Evolutionary conservation across 345 rosid species (phyloP).

Genomic region (Streptanthus diversifolius): DNA sequence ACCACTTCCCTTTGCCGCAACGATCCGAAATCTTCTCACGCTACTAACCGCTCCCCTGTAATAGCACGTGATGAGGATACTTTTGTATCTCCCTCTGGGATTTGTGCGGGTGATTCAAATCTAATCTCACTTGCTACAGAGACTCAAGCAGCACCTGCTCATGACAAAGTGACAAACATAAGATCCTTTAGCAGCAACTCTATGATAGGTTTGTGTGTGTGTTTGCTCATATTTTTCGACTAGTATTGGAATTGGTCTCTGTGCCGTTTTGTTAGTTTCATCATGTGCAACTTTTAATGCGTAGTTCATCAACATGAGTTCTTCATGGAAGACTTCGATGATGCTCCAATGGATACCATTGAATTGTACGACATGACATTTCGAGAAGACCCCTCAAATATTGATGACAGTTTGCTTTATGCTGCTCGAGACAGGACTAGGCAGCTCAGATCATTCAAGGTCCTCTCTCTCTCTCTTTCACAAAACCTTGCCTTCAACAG

Average conservation of each 20-base stretch:
- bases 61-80: slow-evolving; percentile 11
- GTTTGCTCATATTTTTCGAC: not conserved
- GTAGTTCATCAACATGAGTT: slow-evolving; percentile 42
- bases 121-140: slow-evolving; percentile 11
- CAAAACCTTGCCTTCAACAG: not conserved
- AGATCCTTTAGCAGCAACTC: slow-evolving; percentile 34
- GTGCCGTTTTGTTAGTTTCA: not conserved
- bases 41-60: slow-evolving; percentile 22
- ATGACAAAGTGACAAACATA: slow-evolving; percentile 21
- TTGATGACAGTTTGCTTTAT: slow-evolving; percentile 45
- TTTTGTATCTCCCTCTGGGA: slow-evolving; percentile 25
- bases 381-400: slow-evolving; percentile 53
- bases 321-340: slow-evolving; percentile 35
- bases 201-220: slow-evolving; percentile 38
- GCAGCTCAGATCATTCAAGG: slow-evolving; percentile 67
- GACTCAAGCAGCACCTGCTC: not conserved
- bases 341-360: slow-evolving; percentile 55
- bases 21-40: slow-evolving; percentile 16
- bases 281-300: slow-evolving; percentile 3
- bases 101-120: slow-evolving; percentile 26
- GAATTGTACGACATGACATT: slow-evolving; percentile 50
- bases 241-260: not conserved
- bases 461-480: slow-evolving; percentile 24
- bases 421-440: slow-evolving; percentile 45
- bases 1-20: slow-evolving; percentile 10